Evolutionary conservation across 2,329 filamentous ascomycete species (phyloP), one percentile per base, ranked within the genome.

Genomic region (Sordariomycetes sp.): DNA sequence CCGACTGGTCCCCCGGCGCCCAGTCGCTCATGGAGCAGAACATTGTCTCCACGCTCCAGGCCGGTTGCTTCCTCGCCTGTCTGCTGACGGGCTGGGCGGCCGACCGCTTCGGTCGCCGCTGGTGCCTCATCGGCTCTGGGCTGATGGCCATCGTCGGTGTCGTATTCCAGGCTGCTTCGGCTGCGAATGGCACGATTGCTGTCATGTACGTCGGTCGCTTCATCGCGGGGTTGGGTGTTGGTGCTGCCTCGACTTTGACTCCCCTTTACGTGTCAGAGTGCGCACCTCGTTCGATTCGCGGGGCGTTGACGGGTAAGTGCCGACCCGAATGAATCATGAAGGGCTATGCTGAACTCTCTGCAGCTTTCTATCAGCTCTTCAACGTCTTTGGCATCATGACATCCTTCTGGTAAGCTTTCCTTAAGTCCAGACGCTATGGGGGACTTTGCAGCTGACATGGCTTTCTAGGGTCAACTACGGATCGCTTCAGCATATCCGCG

Each of bases 41-140:
- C 41, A 64, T 85, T 38, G 79, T 82, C 18, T 80, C 77, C n/a
- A 79, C 74, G 1, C 66, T 83, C 9, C 78, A 83, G 54, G 78
- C 70, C 26, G 79, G 79, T 33, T 80, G 75, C 40, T 82, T 83
- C 50, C 63, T 72, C 33, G 77, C 78, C 23, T 75, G 75, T 38
- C 63, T 83, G 40, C 40, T 71, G 34, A 68, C 69, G 6, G 65
- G 63, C 21, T 72, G 64, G 59, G 46, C 70, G 26, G 64, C 72
- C 5, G 72, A 77, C 43, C 57, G 50, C 42, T 72, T 57, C 43
- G 79, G 78, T 12, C 67, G 79, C 33, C 69, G 69, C 30, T 47
- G 42, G 11, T 63, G 66, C 17, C 60, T 85, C 18, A 63, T 83
- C 16, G 52, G 60, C n/a, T 66, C 72, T 6, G 75, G 77, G 18